These are phyloP conservation scores for Piloderma croceum DNA, from an alignment of 768 basidiomycete species.

Conservation along the genomic window DNA sequence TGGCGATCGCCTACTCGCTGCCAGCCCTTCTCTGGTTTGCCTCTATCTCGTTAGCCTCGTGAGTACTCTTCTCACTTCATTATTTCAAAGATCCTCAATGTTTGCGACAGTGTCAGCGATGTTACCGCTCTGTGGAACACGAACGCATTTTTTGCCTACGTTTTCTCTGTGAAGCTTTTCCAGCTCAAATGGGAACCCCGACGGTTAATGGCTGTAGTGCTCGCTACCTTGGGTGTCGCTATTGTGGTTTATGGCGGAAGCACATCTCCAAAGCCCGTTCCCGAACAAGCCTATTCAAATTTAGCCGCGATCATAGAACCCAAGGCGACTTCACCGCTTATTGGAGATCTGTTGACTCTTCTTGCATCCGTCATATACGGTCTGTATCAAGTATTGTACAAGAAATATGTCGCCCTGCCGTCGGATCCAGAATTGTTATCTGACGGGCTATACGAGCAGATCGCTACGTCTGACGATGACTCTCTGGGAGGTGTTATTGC, in stretches of 20 bases:
- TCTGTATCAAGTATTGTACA: slow-evolving; percentile 82
- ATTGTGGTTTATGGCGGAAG: slow-evolving; percentile 71
- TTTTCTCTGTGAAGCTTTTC: slow-evolving; percentile 73
- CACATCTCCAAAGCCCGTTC: slow-evolving; percentile 7
- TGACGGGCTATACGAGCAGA: slow-evolving; percentile 39
- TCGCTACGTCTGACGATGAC: slow-evolving; percentile 35
- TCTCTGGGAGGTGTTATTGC: slow-evolving; percentile 16
- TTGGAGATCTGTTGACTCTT: slow-evolving; percentile 73
- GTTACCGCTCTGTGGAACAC: slow-evolving; percentile 88
- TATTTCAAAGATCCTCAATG: slow-evolving; percentile 5
- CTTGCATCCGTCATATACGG: slow-evolving; percentile 67
- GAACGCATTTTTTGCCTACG: slow-evolving; percentile 87
- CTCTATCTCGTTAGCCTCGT: slow-evolving; percentile 68
- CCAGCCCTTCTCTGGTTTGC: slow-evolving; percentile 75
- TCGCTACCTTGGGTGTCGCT: slow-evolving; percentile 79
- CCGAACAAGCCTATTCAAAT: slow-evolving; percentile 19
- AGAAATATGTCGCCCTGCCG: slow-evolving; percentile 66
- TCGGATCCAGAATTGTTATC: slow-evolving; percentile 50
- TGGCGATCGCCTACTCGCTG: slow-evolving; percentile 55
- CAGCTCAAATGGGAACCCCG: slow-evolving; percentile 56
- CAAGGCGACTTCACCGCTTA: slow-evolving; percentile 45
- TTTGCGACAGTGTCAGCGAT: slow-evolving; percentile 59
- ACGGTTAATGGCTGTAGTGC: slow-evolving; percentile 62
- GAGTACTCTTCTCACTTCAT: slow-evolving; percentile 26
- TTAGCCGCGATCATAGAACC: not conserved